Percentiles rank a stretch among this genome's conserved stretches.
Evolutionary conservation across 2,329 filamentous ascomycete genomes (phyloP).

Genomic region (Hypoxylon sp.): DNA sequence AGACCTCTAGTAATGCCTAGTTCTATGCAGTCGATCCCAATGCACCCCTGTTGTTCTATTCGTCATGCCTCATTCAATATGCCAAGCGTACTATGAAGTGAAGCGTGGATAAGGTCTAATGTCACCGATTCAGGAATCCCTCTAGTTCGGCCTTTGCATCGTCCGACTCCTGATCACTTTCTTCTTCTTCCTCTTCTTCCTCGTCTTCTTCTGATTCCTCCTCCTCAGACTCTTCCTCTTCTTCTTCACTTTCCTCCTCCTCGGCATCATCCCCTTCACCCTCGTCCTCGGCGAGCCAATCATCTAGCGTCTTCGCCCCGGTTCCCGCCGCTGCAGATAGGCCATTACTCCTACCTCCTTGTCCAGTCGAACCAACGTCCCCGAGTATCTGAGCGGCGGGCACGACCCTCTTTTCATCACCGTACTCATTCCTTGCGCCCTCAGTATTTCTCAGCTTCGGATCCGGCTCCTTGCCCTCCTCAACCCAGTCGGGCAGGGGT

Average conservation of each 20-base stretch:
- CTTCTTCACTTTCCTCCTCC: slow-evolving; percentile 64
- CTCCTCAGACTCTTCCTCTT: slow-evolving; percentile 60
- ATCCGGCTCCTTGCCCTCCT: slow-evolving; percentile 83
- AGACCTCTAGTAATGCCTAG: slow-evolving; percentile 6
- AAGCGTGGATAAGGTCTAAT: not conserved
- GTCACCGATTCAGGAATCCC: slow-evolving; percentile 50
- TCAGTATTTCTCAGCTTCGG: slow-evolving; percentile 68
- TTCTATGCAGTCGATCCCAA: slow-evolving; percentile 29
- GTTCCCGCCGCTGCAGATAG: slow-evolving; percentile 60
- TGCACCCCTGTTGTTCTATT: slow-evolving; percentile 21
- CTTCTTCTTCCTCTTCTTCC: slow-evolving; percentile 61
- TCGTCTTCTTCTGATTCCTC: slow-evolving; percentile 61
- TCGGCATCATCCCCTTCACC: slow-evolving; percentile 68
- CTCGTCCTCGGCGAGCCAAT: slow-evolving; percentile 86
- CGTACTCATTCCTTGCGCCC: slow-evolving; percentile 53
- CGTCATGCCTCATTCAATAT: slow-evolving; percentile 3
- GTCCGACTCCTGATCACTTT: slow-evolving; percentile 58
- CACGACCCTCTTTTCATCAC: slow-evolving; percentile 58
- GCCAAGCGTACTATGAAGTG: slow-evolving; percentile 2
- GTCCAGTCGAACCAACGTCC: slow-evolving; percentile 59
- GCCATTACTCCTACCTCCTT: slow-evolving; percentile 63
- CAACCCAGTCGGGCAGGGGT: slow-evolving; percentile 85
- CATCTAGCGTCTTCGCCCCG: slow-evolving; percentile 84
- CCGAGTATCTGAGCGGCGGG: slow-evolving; percentile 75
- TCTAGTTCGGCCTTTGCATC: slow-evolving; percentile 57